Evolutionary conservation across 345 rosid genomes (phyloP).

Genomic region (Hibiscus syriacus): DNA sequence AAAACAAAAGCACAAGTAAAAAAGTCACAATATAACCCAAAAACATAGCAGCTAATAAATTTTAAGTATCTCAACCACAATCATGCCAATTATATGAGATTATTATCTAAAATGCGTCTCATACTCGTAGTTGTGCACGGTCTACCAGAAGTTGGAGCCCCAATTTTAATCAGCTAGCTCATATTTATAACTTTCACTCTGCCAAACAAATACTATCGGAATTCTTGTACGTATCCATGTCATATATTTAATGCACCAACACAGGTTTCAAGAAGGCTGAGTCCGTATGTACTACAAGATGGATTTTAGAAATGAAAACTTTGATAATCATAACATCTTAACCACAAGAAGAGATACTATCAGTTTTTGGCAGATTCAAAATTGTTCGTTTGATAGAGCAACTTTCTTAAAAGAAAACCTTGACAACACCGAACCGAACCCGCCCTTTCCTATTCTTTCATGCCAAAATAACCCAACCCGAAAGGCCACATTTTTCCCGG

Average conservation of each 20-base stretch:
- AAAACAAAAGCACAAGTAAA: neutral
- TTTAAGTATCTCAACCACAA: neutral
- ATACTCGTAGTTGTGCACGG: neutral
- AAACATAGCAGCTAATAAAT: no score
- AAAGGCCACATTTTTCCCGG: neutral
- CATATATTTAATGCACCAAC: no score
- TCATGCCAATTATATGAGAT: neutral
- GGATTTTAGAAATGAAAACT: no score
- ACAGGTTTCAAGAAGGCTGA: no score
- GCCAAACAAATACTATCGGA: no score
- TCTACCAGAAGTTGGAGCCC: neutral
- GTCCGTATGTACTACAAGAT: no score
- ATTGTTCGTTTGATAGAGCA: neutral
- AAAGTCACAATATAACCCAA: no score
- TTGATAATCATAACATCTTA: no score
- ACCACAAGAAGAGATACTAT: neutral
- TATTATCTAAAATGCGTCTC: neutral
- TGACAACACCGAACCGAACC: neutral
- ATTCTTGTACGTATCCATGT: no score
- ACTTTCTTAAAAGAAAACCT: neutral
- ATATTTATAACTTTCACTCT: neutral
- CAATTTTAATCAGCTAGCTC: neutral
- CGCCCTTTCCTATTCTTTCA: neutral
- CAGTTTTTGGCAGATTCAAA: conserved; percentile 3
- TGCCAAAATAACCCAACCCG: neutral